Evolutionary conservation across 768 basidiomycete genomes (phyloP).

Genomic region (Pulveroboletus ravenelii): DNA sequence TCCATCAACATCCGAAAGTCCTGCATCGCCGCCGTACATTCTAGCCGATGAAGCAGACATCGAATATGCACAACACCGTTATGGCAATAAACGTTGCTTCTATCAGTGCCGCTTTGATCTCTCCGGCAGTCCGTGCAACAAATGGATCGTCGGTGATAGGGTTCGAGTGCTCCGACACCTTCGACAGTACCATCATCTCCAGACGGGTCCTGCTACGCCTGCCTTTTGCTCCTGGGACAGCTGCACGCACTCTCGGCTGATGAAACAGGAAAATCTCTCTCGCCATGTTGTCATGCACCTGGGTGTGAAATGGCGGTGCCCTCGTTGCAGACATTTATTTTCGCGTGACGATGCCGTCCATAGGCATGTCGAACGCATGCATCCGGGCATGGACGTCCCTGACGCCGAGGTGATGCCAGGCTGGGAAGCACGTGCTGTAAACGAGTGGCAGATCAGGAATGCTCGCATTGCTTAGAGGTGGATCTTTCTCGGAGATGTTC

Average conservation of each 20-base stretch:
- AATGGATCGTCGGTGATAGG: conserved; percentile 25
- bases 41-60: conserved; percentile 18
- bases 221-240: conserved; percentile 21
- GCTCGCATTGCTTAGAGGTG: conserved; percentile 3
- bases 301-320: conserved; percentile 28
- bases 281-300: conserved; percentile 29
- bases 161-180: conserved; percentile 25
- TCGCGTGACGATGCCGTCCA: conserved; percentile 32
- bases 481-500: not conserved
- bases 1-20: not conserved
- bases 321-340: conserved; percentile 21
- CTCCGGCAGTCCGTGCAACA: conserved; percentile 21
- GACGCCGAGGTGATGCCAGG: conserved; percentile 24
- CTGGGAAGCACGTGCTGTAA: conserved; percentile 10
- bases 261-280: conserved; percentile 32
- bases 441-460: conserved; percentile 2
- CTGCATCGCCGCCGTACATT: not conserved
- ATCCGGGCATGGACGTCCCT: conserved; percentile 17
- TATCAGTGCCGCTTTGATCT: conserved; percentile 27
- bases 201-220: conserved; percentile 11
- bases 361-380: conserved; percentile 29
- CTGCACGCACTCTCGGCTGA: conserved; percentile 20
- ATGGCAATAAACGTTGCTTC: conserved; percentile 14
- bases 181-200: conserved; percentile 21
- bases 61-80: conserved; percentile 20